Conservation (phyloP, 164 flowering plant species). For the Liriodendron chinense region DNA sequence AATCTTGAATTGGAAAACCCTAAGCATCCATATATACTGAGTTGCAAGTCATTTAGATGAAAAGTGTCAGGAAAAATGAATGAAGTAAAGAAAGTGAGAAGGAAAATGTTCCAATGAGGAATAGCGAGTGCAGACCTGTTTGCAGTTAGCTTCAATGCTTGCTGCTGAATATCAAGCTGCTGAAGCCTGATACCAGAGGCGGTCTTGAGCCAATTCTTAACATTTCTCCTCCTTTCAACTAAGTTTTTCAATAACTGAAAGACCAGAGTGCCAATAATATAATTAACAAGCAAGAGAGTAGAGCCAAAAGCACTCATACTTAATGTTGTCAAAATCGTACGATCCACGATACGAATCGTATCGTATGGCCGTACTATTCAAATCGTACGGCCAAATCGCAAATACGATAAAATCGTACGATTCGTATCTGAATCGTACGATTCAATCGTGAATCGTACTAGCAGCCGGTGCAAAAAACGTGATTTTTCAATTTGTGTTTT, state of each 20-base stretch:
- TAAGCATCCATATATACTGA: conserved; percentile 98
- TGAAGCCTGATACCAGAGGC: conserved; percentile 72
- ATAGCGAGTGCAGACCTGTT: conserved; percentile 59
- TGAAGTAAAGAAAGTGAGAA: background rate
- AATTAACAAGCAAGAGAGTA: background rate
- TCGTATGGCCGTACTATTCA: too few species aligned
- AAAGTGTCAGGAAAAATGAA: background rate
- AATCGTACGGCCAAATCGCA: too few species aligned
- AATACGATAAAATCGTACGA: too few species aligned
- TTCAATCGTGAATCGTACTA: too few species aligned
- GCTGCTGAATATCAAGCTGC: conserved; percentile 94
- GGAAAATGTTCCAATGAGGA: background rate
- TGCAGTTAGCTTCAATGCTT: conserved; percentile 98
- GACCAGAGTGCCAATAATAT: background rate
- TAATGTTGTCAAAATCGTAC: too few species aligned
- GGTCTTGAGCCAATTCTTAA: conserved; percentile 65
- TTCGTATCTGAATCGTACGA: too few species aligned
- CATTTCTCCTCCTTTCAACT: conserved; percentile 81
- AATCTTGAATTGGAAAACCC: conserved; percentile 98
- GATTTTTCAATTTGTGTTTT: too few species aligned
- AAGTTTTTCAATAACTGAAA: conserved; percentile 70
- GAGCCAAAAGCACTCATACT: too few species aligned
- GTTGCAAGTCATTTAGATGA: conserved; percentile 8
- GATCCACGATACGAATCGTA: too few species aligned
- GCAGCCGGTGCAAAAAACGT: too few species aligned